Base-by-base conservation (phyloP, 352 stramenopile genomes). In the Ophiocytium majus region DNA sequence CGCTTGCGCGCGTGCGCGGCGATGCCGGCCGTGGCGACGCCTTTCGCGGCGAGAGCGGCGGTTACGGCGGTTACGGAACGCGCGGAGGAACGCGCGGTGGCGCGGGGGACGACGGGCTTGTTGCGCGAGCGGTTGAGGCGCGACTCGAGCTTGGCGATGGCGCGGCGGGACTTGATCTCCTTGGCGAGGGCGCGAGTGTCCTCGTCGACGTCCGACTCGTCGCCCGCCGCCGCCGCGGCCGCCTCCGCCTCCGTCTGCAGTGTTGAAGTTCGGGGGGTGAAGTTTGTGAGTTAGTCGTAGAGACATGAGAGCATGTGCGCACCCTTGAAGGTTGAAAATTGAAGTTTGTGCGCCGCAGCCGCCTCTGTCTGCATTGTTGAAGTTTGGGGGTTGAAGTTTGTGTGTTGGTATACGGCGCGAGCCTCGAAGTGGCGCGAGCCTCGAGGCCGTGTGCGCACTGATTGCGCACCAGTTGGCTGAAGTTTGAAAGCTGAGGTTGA, bases 201-300 rank as follows among this genome's bases (percentile, higher is more conserved):
- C 79, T 98, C 95, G 86, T 99, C 95, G 35, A 99, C 90, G 89
- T 98, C 95, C 49, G 92, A 97, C 78, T 96, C 90, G 17, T 92
- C 90, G 23, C 94, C 92, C 82, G 94, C 92, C 81, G 91, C 89
- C 74, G 94, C 92, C 36, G 93, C 92, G 37, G 96, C 93, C 88
- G 98, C 93, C 79, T 94, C 92, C 85, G 96, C 93, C 66, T 88
- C 84, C n/a, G 84, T 50, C 84, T 87, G 0, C 19, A 57, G 43
- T 57, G 43, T 5, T 57, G 14, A n/a, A n/a, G n/a, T n/a, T n/a
- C n/a, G n/a, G n/a, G n/a, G n/a, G n/a, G n/a, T n/a, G n/a, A n/a
- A n/a, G n/a, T n/a, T n/a, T n/a, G n/a, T n/a, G n/a, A n/a, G n/a
- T n/a, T n/a, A n/a, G n/a, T n/a, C n/a, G n/a, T n/a, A n/a, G n/a